These are phyloP conservation scores for Maudiozyma saulgeensis DNA, from an alignment of 805 yeast genomes.

Conservation along the genomic window DNA sequence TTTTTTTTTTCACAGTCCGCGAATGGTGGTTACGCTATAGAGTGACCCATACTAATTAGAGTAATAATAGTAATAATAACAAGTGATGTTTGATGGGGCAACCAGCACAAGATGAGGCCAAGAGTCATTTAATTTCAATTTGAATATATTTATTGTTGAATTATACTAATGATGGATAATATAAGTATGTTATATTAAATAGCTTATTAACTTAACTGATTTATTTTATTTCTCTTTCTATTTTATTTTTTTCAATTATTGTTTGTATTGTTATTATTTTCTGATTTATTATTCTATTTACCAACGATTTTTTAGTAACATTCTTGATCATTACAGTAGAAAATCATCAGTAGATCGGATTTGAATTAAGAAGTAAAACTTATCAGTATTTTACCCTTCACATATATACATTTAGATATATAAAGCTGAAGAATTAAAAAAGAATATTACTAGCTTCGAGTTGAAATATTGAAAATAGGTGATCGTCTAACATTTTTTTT, in stretches of 20 bases:
- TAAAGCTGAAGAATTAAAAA: too few relatives aligned
- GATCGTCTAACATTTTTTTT: too few relatives aligned
- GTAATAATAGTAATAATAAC: too few relatives aligned
- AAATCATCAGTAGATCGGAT: not conserved
- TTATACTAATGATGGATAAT: not conserved
- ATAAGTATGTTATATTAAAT: not conserved
- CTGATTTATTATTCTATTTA: not conserved
- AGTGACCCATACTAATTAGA: too few relatives aligned
- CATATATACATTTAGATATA: too few relatives aligned
- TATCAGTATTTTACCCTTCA: too few relatives aligned
- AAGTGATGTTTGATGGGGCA: too few relatives aligned
- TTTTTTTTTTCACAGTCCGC: not conserved
- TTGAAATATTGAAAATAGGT: too few relatives aligned
- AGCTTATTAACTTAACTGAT: not conserved
- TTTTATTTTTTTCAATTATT: not conserved
- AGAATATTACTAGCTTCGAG: too few relatives aligned
- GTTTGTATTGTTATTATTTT: not conserved
- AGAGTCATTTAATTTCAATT: not conserved
- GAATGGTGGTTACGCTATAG: not conserved
- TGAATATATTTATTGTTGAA: not conserved
- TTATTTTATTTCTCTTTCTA: not conserved
- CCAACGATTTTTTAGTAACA: not conserved
- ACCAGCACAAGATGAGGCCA: not conserved
- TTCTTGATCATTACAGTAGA: not conserved
- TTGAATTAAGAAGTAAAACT: not conserved